Percentiles rank a stretch among this genome's conserved stretches.
phyloP scores from a whole-genome alignment of 768 basidiomycete genomes.

The Megacollybia marginata region DNA sequence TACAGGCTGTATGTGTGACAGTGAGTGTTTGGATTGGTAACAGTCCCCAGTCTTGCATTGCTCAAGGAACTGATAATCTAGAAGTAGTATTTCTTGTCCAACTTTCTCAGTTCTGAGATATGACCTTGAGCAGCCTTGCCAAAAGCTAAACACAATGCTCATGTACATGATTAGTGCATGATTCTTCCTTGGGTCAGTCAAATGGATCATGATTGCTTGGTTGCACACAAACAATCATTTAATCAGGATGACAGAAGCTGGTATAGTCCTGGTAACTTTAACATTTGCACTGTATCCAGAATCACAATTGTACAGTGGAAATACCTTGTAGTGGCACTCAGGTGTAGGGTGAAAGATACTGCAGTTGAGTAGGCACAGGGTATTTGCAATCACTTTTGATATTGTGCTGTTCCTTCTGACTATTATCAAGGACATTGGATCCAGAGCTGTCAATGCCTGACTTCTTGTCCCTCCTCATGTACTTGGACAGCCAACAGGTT shows the following conservation, averaged over 20 bases:
- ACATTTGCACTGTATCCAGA: too few species aligned
- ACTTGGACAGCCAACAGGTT: conserved; percentile 3
- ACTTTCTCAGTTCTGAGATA: too few species aligned
- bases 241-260: neutral
- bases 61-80: too few species aligned
- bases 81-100: too few species aligned
- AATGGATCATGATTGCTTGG: neutral
- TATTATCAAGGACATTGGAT: conserved; percentile 26
- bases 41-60: too few species aligned
- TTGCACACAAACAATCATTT: neutral
- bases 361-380: neutral
- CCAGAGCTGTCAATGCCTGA: conserved; percentile 26
- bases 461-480: conserved; percentile 5
- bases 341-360: conserved; percentile 19
- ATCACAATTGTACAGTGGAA: conserved; percentile 4
- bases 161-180: neutral
- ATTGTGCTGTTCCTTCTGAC: neutral
- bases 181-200: neutral
- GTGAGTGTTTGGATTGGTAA: too few species aligned
- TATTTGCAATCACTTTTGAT: neutral
- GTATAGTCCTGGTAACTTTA: neutral
- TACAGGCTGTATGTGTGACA: too few species aligned
- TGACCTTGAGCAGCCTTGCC: too few species aligned
- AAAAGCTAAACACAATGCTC: neutral
- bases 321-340: conserved; percentile 24